Evolutionary conservation across 495 filamentous ascomycete species (phyloP).

Genomic region (Articulospora tetracladia): DNA sequence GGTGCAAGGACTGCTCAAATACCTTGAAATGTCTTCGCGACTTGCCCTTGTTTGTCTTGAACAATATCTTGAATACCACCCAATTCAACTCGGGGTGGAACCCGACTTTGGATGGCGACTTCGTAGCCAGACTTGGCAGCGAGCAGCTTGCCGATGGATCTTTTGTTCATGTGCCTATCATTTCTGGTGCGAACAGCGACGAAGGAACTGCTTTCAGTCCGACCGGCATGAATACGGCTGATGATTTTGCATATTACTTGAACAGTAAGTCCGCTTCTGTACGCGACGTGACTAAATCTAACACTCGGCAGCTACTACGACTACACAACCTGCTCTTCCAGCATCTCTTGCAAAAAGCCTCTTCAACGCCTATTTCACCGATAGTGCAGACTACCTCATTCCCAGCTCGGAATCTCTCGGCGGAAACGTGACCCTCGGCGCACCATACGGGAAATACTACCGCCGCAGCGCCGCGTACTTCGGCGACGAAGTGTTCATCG

Average conservation of each 20-base stretch:
- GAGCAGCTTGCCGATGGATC: conserved; percentile 36
- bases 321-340: conserved; percentile 28
- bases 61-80: conserved; percentile 48
- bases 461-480: conserved; percentile 30
- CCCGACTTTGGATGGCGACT: conserved; percentile 16
- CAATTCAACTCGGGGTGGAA: conserved; percentile 5
- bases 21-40: conserved; percentile 33
- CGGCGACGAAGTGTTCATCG: conserved; percentile 35
- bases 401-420: neutral
- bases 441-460: conserved; percentile 26
- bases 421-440: neutral
- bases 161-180: conserved; percentile 50
- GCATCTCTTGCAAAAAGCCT: conserved; percentile 25
- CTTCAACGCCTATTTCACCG: neutral
- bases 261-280: conserved; percentile 21
- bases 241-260: conserved; percentile 31
- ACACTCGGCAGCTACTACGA: conserved; percentile 17
- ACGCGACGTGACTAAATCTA: conserved; percentile 23
- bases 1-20: conserved; percentile 34
- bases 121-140: conserved; percentile 38
- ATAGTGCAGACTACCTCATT: neutral
- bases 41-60: conserved; percentile 32
- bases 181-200: conserved; percentile 57
- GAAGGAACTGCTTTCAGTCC: conserved; percentile 51
- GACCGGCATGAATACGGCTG: conserved; percentile 39